Conservation (phyloP, 2,329 filamentous ascomycete genomes). For the Aspergillus arachidicola region DNA sequence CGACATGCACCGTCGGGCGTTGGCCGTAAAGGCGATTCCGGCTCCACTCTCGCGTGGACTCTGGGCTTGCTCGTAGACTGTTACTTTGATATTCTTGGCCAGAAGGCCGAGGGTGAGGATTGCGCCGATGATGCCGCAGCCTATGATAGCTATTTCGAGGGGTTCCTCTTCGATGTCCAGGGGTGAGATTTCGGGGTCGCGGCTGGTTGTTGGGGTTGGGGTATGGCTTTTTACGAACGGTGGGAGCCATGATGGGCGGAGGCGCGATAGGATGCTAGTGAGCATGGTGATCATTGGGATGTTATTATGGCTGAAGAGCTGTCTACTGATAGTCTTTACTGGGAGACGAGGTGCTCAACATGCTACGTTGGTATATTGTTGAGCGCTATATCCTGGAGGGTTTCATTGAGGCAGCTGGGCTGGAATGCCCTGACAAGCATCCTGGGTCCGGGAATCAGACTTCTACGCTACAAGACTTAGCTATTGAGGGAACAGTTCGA, state of each 20-base stretch:
- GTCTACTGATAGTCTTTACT: too few relatives aligned
- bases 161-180: background rate
- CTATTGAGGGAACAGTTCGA: too few relatives aligned
- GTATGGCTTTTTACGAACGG: background rate
- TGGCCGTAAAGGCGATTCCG: constrained; percentile 28
- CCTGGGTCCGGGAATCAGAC: too few relatives aligned
- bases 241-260: background rate
- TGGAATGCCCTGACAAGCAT: too few relatives aligned
- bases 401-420: background rate
- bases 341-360: background rate
- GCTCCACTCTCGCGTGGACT: constrained; percentile 28
- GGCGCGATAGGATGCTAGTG: background rate
- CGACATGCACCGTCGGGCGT: constrained; percentile 25
- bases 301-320: too few relatives aligned
- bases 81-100: constrained; percentile 21
- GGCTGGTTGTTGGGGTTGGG: background rate
- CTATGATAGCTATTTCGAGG: constrained; percentile 31
- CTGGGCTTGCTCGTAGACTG: constrained; percentile 31
- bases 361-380: background rate
- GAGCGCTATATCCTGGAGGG: background rate
- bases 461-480: too few relatives aligned
- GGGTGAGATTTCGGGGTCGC: background rate
- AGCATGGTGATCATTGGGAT: background rate
- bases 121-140: constrained; percentile 32
- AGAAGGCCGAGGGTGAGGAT: constrained; percentile 29